A percentile compares a stretch with the other conserved stretches of the same genome.
phyloP scores from a whole-genome alignment of 345 rosid genomes.

The Aquilaria yunnanensis region DNA sequence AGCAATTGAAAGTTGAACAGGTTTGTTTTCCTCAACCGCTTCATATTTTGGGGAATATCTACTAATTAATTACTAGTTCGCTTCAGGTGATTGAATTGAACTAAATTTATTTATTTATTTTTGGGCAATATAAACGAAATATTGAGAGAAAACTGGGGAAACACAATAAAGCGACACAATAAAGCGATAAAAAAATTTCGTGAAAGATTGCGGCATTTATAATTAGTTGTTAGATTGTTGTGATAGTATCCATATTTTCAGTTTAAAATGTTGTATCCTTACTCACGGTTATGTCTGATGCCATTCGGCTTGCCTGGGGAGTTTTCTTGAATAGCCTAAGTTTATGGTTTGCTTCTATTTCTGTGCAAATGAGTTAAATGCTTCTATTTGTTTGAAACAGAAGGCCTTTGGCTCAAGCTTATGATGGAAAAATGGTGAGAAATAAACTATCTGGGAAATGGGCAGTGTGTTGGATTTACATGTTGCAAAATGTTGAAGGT shows the following conservation, averaged over 20 bases:
- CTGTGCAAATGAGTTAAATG: neutral
- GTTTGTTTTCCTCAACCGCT: constrained; percentile 14
- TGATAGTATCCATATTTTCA: neutral
- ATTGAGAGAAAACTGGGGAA: too few species aligned
- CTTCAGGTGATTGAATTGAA: neutral
- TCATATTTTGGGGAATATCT: too few species aligned
- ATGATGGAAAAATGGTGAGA: constrained; percentile 70
- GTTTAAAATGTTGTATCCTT: neutral
- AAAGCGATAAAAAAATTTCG: too few species aligned
- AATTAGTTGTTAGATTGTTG: too few species aligned
- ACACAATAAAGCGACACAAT: too few species aligned
- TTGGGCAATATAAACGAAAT: too few species aligned
- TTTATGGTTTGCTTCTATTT: neutral
- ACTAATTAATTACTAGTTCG: too few species aligned
- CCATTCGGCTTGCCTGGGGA: neutral
- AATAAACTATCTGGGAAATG: constrained; percentile 56
- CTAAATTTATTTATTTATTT: neutral
- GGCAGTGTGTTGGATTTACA: constrained; percentile 48
- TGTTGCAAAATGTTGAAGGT: too few species aligned
- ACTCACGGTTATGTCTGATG: neutral
- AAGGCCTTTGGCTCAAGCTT: constrained; percentile 60
- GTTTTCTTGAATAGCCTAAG: neutral
- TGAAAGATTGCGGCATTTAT: too few species aligned
- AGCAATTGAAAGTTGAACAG: constrained; percentile 24
- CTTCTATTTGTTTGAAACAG: constrained; percentile 25